Evolutionary conservation across 2,329 filamentous ascomycete genomes (phyloP).

Genomic region (Botrytis fabae): DNA sequence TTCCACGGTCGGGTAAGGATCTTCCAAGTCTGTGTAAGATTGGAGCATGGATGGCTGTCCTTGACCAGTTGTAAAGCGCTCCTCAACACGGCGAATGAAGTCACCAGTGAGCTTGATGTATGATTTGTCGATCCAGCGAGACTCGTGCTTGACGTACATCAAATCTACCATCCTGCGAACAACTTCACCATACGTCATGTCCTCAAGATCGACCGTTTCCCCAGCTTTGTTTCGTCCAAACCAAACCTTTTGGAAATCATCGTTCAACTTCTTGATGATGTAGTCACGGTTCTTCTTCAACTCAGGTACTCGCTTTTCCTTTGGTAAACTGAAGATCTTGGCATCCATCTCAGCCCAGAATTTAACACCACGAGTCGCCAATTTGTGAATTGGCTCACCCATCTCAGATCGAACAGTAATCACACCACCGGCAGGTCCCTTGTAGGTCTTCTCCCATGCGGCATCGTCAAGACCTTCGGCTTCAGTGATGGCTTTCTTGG

Average conservation of each 20-base stretch:
- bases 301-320: conserved; percentile 82
- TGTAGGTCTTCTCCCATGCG: conserved; percentile 92
- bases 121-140: conserved; percentile 86
- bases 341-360: conserved; percentile 99
- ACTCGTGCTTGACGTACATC: conserved; percentile 88
- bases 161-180: conserved; percentile 84
- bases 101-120: conserved; percentile 83
- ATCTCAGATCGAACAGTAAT: conserved; percentile 98
- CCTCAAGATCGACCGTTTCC: conserved; percentile 81
- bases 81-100: conserved; percentile 95
- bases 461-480: conserved; percentile 78
- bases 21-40: conserved; percentile 82
- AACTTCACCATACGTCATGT: conserved; percentile 93
- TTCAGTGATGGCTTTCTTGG: conserved; percentile 87
- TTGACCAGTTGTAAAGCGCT: conserved; percentile 78
- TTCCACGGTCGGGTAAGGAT: conserved; percentile 76
- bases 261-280: conserved; percentile 94
- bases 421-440: conserved; percentile 85
- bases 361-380: conserved; percentile 90
- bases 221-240: conserved; percentile 83
- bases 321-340: conserved; percentile 95
- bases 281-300: conserved; percentile 85
- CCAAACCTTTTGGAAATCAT: conserved; percentile 97
- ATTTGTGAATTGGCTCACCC: conserved; percentile 99
- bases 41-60: conserved; percentile 82